Percentiles rank a stretch among this genome's conserved stretches.
phyloP scores from a whole-genome alignment of 2,329 filamentous ascomycete species.

The Exophiala mesophila region DNA sequence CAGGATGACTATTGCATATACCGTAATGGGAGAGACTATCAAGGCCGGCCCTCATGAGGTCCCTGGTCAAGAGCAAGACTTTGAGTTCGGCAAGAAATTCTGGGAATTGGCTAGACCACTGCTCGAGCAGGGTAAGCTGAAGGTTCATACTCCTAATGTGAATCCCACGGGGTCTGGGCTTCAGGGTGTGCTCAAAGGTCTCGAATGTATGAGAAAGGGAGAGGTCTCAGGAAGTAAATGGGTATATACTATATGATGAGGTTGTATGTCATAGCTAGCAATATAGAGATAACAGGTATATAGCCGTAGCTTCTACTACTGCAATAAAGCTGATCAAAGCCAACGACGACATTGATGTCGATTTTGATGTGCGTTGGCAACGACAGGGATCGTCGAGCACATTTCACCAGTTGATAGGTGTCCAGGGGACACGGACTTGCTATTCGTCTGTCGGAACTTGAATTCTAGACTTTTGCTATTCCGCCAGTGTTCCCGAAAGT shows the following conservation, averaged over 20 bases:
- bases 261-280: no score
- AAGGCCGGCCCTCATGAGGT: slow-evolving; percentile 13
- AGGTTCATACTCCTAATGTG: slow-evolving; percentile 38
- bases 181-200: slow-evolving; percentile 37
- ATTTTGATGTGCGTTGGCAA: no score
- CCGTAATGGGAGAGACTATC: slow-evolving; percentile 30
- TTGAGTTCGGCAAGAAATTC: slow-evolving; percentile 39
- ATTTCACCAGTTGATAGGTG: no score
- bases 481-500: no score
- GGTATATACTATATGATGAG: slow-evolving; percentile 37
- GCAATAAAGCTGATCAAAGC: no score
- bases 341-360: no score
- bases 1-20: slow-evolving; percentile 30
- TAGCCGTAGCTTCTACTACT: no score
- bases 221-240: slow-evolving; percentile 45
- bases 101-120: slow-evolving; percentile 35
- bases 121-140: slow-evolving; percentile 39
- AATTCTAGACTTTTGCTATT: no score
- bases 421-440: no score
- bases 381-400: no score
- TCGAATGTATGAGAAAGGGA: slow-evolving; percentile 38
- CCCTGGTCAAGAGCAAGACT: slow-evolving; percentile 30
- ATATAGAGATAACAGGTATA: no score
- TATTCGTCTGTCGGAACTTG: no score
- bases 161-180: slow-evolving; percentile 41